Percentiles rank a stretch among this genome's conserved stretches.
phyloP scores from a whole-genome alignment of 208 protist genomes.

The Leptomonas seymouri region DNA sequence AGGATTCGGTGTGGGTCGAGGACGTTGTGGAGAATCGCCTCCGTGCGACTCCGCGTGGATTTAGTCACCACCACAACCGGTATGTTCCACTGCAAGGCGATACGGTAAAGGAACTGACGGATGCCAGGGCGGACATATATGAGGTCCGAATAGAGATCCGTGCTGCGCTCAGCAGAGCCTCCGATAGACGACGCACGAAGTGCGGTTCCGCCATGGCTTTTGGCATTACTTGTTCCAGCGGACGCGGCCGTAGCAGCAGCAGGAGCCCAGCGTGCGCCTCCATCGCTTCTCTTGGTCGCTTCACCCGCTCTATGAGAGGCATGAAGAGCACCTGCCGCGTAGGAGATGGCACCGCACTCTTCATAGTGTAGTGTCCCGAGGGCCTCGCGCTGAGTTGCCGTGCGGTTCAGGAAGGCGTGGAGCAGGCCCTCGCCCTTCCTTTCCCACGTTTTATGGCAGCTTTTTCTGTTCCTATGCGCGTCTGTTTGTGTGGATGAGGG shows the following conservation, averaged over 20 bases:
- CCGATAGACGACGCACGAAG: background rate
- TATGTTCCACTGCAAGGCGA: constrained; percentile 71
- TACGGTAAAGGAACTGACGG: constrained; percentile 52
- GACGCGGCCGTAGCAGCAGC: background rate
- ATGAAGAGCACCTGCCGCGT: constrained; percentile 10
- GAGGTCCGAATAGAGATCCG: constrained; percentile 37
- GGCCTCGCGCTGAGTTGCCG: constrained; percentile 17
- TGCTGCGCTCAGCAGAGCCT: background rate
- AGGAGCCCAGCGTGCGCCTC: background rate
- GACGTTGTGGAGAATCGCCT: constrained; percentile 60
- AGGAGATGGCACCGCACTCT: constrained; percentile 38
- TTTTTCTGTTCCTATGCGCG: background rate
- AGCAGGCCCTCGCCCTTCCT: constrained; percentile 14
- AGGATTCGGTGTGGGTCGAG: constrained; percentile 67
- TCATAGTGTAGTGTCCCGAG: constrained; percentile 46
- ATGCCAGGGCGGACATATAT: constrained; percentile 73
- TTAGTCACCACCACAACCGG: constrained; percentile 80
- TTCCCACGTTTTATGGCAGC: background rate
- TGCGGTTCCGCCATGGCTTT: background rate
- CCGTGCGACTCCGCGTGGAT: constrained; percentile 53
- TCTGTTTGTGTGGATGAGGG: background rate
- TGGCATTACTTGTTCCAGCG: background rate
- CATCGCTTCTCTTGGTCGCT: background rate
- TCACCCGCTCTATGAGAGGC: no score
- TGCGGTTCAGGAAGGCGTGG: constrained; percentile 27